Conservation (phyloP, 306 rosid genomes). For the Begonia peltatifolia region DNA sequence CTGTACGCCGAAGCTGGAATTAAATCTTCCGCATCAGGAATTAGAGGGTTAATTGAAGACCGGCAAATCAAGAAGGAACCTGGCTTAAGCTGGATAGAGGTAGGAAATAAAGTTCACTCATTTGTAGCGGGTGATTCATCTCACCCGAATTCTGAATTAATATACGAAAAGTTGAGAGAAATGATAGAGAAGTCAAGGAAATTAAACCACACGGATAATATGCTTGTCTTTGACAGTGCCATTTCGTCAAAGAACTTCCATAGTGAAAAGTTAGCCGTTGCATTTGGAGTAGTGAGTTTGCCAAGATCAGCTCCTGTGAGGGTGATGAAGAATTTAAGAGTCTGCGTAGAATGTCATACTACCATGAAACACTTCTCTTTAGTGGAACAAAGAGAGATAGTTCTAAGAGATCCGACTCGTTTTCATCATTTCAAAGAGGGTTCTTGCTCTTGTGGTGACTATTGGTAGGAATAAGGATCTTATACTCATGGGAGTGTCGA, state of each 20-base stretch:
- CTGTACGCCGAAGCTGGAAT: conserved; percentile 33
- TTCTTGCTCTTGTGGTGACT: conserved; percentile 43
- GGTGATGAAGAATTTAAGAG: conserved; percentile 60
- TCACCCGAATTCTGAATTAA: conserved; percentile 25
- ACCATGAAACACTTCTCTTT: conserved; percentile 40
- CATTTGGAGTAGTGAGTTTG: conserved; percentile 34
- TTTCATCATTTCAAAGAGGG: conserved; percentile 54
- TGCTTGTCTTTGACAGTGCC: conserved; percentile 5
- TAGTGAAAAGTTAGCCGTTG: conserved; percentile 54
- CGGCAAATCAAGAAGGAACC: conserved; percentile 53
- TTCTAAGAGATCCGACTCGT: conserved; percentile 40
- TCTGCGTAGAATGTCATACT: conserved; percentile 39
- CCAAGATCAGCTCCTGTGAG: conserved; percentile 43
- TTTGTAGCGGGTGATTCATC: conserved; percentile 37
- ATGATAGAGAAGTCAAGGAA: conserved; percentile 23
- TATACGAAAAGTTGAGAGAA: conserved; percentile 25
- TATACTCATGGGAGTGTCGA: too few species aligned
- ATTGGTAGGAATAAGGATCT: conserved; percentile 27
- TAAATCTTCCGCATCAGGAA: conserved; percentile 21
- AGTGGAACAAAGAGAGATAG: conserved; percentile 36
- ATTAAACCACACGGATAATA: conserved; percentile 3
- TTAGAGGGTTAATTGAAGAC: conserved; percentile 33
- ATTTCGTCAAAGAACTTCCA: conserved; percentile 18
- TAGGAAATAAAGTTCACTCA: conserved; percentile 32
- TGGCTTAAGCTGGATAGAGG: conserved; percentile 51